Conservation (phyloP, 108 stramenopile genomes). For the Nannochloropsis gaditana region DNA sequence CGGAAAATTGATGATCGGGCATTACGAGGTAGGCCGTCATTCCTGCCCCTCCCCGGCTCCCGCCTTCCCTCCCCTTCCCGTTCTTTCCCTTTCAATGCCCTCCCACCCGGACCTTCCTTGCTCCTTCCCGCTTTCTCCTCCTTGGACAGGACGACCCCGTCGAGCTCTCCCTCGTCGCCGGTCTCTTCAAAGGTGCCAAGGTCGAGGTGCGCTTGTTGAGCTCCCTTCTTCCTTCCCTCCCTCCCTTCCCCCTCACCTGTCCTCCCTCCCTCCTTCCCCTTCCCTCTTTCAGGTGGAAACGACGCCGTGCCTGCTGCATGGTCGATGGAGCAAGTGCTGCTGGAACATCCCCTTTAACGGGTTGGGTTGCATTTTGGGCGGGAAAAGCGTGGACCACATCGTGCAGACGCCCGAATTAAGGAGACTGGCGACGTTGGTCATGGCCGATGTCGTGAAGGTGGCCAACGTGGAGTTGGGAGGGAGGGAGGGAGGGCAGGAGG, state of each 20-base stretch:
- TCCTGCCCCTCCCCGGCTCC: not conserved
- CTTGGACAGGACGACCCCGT: not conserved
- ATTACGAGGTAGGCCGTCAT: not conserved
- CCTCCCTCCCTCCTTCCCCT: not conserved
- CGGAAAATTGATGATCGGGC: not conserved
- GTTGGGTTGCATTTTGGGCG: not conserved
- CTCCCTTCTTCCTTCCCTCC: not conserved
- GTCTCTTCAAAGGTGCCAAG: not conserved
- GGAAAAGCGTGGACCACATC: not conserved
- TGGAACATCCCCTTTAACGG: not conserved
- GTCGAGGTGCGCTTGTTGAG: not conserved
- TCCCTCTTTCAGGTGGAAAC: not conserved
- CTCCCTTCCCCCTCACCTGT: not conserved
- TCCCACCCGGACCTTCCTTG: not conserved
- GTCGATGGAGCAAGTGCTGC: not conserved
- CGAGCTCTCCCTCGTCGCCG: not conserved
- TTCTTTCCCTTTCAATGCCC: not conserved
- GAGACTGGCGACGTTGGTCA: not conserved
- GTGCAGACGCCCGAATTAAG: not conserved
- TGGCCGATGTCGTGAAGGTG: not conserved
- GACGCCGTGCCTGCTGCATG: not conserved
- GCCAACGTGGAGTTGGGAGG: conserved; percentile 5
- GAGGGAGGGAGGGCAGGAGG: not conserved
- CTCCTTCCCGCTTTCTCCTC: not conserved
- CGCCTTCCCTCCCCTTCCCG: not conserved